Percentiles rank a stretch among this genome's conserved stretches.
Evolutionary conservation across 2,329 filamentous ascomycete genomes (phyloP).

Genomic region (Aspergillus uvarum): DNA sequence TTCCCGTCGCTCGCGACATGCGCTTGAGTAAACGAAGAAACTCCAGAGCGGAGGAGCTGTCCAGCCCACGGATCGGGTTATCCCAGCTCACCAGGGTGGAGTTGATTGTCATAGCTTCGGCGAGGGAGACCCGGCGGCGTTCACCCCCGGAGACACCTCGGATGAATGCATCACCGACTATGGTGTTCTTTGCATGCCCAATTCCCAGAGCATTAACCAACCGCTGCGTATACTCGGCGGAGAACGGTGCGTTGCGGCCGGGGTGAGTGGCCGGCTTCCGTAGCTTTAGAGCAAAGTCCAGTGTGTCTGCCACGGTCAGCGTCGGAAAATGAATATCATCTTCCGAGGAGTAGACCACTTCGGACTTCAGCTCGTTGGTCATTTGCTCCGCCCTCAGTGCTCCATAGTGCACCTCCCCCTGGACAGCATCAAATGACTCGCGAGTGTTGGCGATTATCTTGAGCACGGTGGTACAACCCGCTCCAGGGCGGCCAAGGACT

Average conservation of each 20-base stretch:
- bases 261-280: conserved; percentile 82
- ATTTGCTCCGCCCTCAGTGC: conserved; percentile 63
- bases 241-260: conserved; percentile 69
- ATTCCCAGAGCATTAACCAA: conserved; percentile 93
- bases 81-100: conserved; percentile 74
- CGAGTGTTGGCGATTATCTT: conserved; percentile 79
- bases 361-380: conserved; percentile 47
- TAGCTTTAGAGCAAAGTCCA: conserved; percentile 79
- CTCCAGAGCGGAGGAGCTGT: conserved; percentile 67
- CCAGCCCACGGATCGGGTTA: conserved; percentile 68
- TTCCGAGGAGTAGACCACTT: conserved; percentile 75
- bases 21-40: conserved; percentile 70
- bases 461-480: conserved; percentile 70
- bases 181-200: conserved; percentile 79
- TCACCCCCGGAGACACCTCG: conserved; percentile 79
- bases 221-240: conserved; percentile 69
- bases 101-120: conserved; percentile 76
- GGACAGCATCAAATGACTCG: conserved; percentile 53
- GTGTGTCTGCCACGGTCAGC: conserved; percentile 81
- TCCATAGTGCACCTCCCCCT: conserved; percentile 14
- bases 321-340: conserved; percentile 85
- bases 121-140: conserved; percentile 76
- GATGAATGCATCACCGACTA: conserved; percentile 79
- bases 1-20: conserved; percentile 80
- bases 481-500: conserved; percentile 46